phyloP scores from a whole-genome alignment of 1,284 basidiomycete genomes.

The Melampsora medusae region DNA sequence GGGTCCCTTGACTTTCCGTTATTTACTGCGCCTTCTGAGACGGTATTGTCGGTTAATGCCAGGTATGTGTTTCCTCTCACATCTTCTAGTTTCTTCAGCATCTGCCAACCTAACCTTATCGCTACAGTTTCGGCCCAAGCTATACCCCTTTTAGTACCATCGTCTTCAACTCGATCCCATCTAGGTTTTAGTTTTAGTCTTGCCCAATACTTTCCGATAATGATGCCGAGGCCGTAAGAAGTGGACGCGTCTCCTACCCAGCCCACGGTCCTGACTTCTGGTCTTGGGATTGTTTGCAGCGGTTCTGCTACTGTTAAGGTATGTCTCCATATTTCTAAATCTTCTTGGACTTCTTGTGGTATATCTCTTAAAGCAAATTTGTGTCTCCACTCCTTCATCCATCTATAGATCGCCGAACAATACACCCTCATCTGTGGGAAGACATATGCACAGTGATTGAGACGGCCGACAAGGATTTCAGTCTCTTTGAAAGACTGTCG shows the following conservation, averaged over 20 bases:
- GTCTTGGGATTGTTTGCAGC: background rate
- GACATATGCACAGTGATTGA: background rate
- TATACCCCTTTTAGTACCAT: background rate
- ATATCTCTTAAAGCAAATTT: background rate
- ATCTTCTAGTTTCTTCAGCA: background rate
- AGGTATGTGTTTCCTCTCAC: background rate
- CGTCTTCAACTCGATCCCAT: background rate
- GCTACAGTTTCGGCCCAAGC: constrained; percentile 15
- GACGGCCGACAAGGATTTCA: background rate
- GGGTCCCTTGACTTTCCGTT: constrained; percentile 8
- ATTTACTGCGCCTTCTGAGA: background rate
- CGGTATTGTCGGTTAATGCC: constrained; percentile 14
- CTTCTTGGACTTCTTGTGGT: background rate
- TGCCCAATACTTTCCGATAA: background rate
- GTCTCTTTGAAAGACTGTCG: background rate
- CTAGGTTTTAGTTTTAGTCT: background rate
- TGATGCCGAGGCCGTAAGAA: background rate
- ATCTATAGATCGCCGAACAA: background rate
- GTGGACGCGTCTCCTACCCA: constrained; percentile 14
- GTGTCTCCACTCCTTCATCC: background rate
- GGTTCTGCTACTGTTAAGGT: background rate
- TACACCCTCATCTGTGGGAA: constrained; percentile 7
- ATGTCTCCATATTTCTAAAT: background rate
- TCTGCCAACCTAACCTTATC: background rate
- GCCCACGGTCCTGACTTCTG: background rate